Evolutionary conservation across 768 basidiomycete species (phyloP).

Genomic region (Cystobasidium onofrii): DNA sequence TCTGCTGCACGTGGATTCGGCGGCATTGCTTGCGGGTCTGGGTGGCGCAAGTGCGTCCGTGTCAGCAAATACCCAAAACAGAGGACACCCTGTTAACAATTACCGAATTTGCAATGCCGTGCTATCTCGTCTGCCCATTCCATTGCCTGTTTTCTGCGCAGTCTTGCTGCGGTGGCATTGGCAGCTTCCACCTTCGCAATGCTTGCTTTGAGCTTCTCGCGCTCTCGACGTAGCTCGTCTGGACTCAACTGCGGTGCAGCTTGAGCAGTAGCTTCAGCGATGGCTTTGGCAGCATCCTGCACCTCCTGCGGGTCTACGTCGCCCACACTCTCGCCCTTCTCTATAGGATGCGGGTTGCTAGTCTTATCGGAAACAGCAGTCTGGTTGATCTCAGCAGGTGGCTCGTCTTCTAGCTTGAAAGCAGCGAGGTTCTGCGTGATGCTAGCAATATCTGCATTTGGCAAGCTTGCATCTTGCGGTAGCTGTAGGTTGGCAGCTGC

Average conservation of each 20-base stretch:
- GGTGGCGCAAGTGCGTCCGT: not conserved
- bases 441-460: not conserved
- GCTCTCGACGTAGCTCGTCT: constrained; percentile 11
- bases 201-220: constrained; percentile 13
- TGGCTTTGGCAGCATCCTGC: not conserved
- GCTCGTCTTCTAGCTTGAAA: not conserved
- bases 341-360: not conserved
- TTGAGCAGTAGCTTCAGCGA: not conserved
- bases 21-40: constrained; percentile 17
- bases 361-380: not conserved
- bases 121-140: constrained; percentile 29
- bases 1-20: constrained; percentile 21
- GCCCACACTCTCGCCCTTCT: not conserved
- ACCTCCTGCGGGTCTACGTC: constrained; percentile 17
- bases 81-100: not conserved
- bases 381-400: not conserved
- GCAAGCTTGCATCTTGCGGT: constrained; percentile 3
- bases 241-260: not conserved
- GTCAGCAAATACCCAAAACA: not conserved
- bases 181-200: constrained; percentile 3
- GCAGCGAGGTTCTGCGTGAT: constrained; percentile 4
- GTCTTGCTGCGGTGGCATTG: not conserved
- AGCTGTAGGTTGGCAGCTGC: constrained; percentile 7
- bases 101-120: constrained; percentile 28
- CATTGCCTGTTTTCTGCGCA: not conserved